Evolutionary conservation across 2,329 filamentous ascomycete genomes (phyloP).

Genomic region (Phialophora tarda): DNA sequence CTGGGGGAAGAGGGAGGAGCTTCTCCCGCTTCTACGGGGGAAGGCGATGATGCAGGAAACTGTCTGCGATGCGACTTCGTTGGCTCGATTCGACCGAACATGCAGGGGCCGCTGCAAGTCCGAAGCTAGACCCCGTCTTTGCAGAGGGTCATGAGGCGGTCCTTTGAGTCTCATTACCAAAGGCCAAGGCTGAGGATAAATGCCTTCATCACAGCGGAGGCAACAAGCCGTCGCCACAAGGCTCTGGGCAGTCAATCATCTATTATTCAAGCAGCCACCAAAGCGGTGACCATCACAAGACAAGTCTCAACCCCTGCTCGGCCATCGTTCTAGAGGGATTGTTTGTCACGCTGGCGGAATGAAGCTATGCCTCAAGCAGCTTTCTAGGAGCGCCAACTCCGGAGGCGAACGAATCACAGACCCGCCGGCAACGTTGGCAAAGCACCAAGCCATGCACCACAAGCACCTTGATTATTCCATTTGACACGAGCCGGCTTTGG

Average conservation of each 20-base stretch:
- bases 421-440: conserved; percentile 1
- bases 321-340: not conserved
- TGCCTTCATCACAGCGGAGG: not conserved
- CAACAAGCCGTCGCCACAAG: conserved; percentile 4
- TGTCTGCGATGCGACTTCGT: not conserved
- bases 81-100: conserved; percentile 7
- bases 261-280: not conserved
- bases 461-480: conserved; percentile 9
- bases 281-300: not conserved
- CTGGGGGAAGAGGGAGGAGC: conserved; percentile 12
- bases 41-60: not conserved
- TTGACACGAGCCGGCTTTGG: conserved; percentile 10
- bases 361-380: conserved; percentile 6
- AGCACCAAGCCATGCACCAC: conserved; percentile 1
- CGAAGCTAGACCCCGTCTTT: conserved; percentile 2
- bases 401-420: conserved; percentile 14
- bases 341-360: conserved; percentile 15
- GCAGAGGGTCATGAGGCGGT: not conserved
- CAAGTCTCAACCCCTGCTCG: conserved; percentile 3
- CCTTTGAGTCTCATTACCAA: not conserved
- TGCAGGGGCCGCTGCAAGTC: conserved; percentile 7
- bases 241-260: conserved; percentile 7
- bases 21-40: conserved; percentile 1
- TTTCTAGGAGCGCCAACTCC: conserved; percentile 9
- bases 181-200: conserved; percentile 9